Evolutionary conservation across 225 moss, liverwort and hornwort species (phyloP).

Genomic region (Bryum argenteum): DNA sequence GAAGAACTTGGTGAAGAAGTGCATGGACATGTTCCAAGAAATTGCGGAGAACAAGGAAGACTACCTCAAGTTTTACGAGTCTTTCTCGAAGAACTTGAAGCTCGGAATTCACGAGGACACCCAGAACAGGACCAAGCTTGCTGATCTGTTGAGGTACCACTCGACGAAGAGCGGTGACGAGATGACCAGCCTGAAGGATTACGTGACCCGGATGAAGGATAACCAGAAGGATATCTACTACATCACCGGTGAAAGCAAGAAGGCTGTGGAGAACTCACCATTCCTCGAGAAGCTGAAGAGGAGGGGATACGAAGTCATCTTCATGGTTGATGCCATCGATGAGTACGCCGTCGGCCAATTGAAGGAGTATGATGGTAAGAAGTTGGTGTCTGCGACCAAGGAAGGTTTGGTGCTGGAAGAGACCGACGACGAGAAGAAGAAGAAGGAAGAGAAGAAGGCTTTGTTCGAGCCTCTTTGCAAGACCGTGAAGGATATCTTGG

Average conservation of each 20-base stretch:
- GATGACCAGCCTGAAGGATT: conserved; percentile 75
- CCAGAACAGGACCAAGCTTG: conserved; percentile 65
- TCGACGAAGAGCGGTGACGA: conserved; percentile 73
- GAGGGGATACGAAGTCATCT: conserved; percentile 71
- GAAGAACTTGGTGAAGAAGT: conserved; percentile 83
- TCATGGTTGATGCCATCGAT: conserved; percentile 76
- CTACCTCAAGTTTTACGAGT: conserved; percentile 69
- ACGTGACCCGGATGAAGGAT: conserved; percentile 82
- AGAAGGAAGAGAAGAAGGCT: conserved; percentile 67
- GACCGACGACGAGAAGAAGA: conserved; percentile 69
- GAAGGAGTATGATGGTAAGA: conserved; percentile 84
- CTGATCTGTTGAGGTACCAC: conserved; percentile 64
- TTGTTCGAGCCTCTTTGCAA: conserved; percentile 62
- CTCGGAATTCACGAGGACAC: conserved; percentile 75
- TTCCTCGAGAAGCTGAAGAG: conserved; percentile 79
- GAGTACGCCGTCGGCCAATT: conserved; percentile 70
- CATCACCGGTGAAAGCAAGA: conserved; percentile 75
- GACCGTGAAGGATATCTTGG: conserved; percentile 66
- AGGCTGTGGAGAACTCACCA: conserved; percentile 79
- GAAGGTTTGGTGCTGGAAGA: conserved; percentile 73
- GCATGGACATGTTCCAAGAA: conserved; percentile 74
- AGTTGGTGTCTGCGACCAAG: conserved; percentile 62
- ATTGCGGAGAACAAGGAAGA: conserved; percentile 77
- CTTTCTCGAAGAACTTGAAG: conserved; percentile 75
- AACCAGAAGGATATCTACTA: conserved; percentile 72